Base-by-base conservation (phyloP, 2,329 filamentous ascomycete genomes). In the Cladosporium sp. region DNA sequence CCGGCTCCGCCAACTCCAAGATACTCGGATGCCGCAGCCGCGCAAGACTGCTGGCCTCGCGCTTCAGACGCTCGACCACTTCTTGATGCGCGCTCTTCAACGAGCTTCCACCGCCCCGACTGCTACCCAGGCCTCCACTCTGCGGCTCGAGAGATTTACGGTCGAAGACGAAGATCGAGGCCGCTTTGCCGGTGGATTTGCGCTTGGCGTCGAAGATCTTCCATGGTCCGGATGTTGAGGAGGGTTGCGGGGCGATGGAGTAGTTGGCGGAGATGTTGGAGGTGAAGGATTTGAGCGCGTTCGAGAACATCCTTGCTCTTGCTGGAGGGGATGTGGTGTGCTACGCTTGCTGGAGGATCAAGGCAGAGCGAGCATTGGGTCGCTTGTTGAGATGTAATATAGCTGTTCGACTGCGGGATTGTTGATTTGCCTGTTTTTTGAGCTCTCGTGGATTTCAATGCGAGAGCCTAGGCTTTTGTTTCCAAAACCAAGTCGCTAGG, bases 191-290 rank as follows among this genome's bases (percentile, higher is more conserved):
- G 0, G 90, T 96, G 24, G 87, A 89, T 73, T 96, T 97, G 74
- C 95, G 95, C 76, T 95, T 97, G 53, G 88, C 91, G 73, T 96
- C 91, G 78, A 92, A 92, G 64, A 99, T 93, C 74, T 90, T 95
- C 93, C 93, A 99, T 52, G 91, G 89, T 15, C 93, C 93, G 13
- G 91, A 88, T 47, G 83, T 83, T 45, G 89, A 87, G n/a, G 83
- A 85, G 9, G 87, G 81, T 53, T 82, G 83, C 20, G 84, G 78
- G 18, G 89, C 85, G 58, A 97, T 78, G 60, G 86, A 83, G 72
- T 99, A 99, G 73, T 96, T 95, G 66, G 86, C 84, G 53, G 84
- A 85, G 73, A 99, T 97, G 72, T 96, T 96, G 54, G 88, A 92
- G 58, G 85, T 86, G 69, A 97, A 92, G 57, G 92, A 95, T 73